A percentile compares a stretch with the other conserved stretches of the same genome.
phyloP scores from a whole-genome alignment of 768 basidiomycete species.

The Pluteus cervinus region DNA sequence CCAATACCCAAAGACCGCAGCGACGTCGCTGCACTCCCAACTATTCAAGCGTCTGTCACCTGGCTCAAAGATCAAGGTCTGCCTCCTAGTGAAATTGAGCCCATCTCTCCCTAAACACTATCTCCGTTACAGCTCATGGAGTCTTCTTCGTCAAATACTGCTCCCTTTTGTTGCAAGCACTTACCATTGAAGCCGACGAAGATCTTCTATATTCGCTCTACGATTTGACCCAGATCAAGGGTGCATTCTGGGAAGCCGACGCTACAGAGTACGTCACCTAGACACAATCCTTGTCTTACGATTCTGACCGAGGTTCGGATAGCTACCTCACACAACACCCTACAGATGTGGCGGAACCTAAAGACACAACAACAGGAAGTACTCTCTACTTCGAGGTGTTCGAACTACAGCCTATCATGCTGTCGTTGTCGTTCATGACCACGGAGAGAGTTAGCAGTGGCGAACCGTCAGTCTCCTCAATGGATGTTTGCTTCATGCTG shows the following conservation, averaged over 20 bases:
- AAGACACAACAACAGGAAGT: slow-evolving; percentile 55
- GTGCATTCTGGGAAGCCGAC: slow-evolving; percentile 82
- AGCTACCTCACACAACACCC: slow-evolving; percentile 68
- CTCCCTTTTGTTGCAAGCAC: slow-evolving; percentile 85
- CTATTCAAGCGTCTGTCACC: slow-evolving; percentile 81
- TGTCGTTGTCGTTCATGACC: slow-evolving; percentile 95
- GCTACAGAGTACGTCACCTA: slow-evolving; percentile 57
- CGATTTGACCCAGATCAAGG: slow-evolving; percentile 87
- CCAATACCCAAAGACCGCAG: slow-evolving; percentile 73
- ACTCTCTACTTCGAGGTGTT: slow-evolving; percentile 95
- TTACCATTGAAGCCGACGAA: slow-evolving; percentile 96
- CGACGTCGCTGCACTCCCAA: slow-evolving; percentile 78
- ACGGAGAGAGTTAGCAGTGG: slow-evolving; percentile 91
- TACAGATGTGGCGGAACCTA: slow-evolving; percentile 67
- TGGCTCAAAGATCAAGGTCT: slow-evolving; percentile 92
- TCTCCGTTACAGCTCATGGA: slow-evolving; percentile 69
- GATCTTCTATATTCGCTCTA: slow-evolving; percentile 90
- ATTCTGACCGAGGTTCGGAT: slow-evolving; percentile 4
- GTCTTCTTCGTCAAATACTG: slow-evolving; percentile 98
- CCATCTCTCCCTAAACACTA: not conserved
- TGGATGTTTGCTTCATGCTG: slow-evolving; percentile 6
- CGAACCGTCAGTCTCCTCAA: slow-evolving; percentile 62
- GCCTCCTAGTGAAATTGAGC: not conserved
- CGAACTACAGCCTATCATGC: slow-evolving; percentile 88
- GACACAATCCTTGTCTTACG: not conserved